Base-by-base conservation (phyloP, 2,329 filamentous ascomycete genomes). In the Cordyceps pruinosa region DNA sequence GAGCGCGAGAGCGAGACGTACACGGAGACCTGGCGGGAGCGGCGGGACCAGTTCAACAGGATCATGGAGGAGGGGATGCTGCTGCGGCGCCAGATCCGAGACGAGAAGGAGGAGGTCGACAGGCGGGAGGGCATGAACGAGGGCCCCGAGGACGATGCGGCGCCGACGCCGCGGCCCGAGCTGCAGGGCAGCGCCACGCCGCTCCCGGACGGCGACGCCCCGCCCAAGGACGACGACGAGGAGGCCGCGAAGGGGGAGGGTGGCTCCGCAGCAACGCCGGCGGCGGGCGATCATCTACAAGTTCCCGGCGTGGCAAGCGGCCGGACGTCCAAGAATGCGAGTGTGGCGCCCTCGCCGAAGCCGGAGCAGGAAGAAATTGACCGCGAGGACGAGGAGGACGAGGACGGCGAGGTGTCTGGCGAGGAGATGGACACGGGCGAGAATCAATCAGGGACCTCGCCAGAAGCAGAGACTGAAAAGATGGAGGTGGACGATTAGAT, bases 91-190 rank as follows among this genome's bases (percentile, higher is more conserved):
- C 79, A 95, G 69, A 96, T 97, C 66, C 85, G 91, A 60, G 92
- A 96, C 66, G 93, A 97, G 77, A 96, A 96, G 74, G 92, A 96
- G 70, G 91, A 96, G 72, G 89, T 94, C 0, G 91, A 96, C 72
- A 79, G 90, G 42, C 82, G 90, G 56, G 90, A 95, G 70, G 90
- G 90, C 30, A 90, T 90, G 84, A 82, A 84, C 57, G 85, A 84
- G 62, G 86, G 84, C 48, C 82, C 77, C 17, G 86, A 86, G 63
- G 84, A 85, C 30, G 78, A 79, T 15, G 73, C 71, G 2, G 80
- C 76, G 12, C 73, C 76, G 45, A 83, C 79, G 37, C 80, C 81
- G 2, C 68, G 75, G 54, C 74, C 75, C 32, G 80, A 76, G 25
- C 72, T 70, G 2, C 81, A 77, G 57, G 77, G 75, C 8, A 79